phyloP scores from a whole-genome alignment of 2,329 filamentous ascomycete species.

The Calonectria multiphialidica region DNA sequence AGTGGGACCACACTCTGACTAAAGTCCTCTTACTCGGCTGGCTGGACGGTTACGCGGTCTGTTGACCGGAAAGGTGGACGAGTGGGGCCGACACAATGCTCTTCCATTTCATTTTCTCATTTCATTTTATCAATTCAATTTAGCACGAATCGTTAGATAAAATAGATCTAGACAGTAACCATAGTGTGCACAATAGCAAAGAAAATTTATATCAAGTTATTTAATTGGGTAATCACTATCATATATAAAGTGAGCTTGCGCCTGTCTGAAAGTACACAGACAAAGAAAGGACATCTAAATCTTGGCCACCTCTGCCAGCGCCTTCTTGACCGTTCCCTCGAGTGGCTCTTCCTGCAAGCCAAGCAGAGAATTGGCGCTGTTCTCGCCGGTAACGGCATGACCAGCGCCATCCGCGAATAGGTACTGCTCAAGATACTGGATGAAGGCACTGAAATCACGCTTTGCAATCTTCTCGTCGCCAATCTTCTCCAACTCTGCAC shows the following conservation, averaged over 20 bases:
- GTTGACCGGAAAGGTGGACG: not conserved
- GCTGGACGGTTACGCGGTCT: no score
- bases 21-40: no score
- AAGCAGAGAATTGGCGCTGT: constrained; percentile 10
- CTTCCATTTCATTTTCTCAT: no score
- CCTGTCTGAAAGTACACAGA: not conserved
- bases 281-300: not conserved
- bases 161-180: no score
- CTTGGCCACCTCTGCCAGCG: not conserved
- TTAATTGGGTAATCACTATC: no score
- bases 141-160: no score
- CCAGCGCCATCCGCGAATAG: constrained; percentile 18
- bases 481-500: constrained; percentile 50
- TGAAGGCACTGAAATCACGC: constrained; percentile 46
- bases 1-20: no score
- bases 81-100: not conserved
- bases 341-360: constrained; percentile 17
- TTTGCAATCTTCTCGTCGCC: constrained; percentile 56
- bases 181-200: no score
- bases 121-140: no score
- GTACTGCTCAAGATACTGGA: constrained; percentile 13
- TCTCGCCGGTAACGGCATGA: not conserved
- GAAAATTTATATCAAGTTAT: no score
- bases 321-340: constrained; percentile 9
- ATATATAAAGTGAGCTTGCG: not conserved